Percentiles rank a stretch among this genome's conserved stretches.
Evolutionary conservation across 2,329 filamentous ascomycete species (phyloP).

Genomic region (Myriosclerotinia curreyana): DNA sequence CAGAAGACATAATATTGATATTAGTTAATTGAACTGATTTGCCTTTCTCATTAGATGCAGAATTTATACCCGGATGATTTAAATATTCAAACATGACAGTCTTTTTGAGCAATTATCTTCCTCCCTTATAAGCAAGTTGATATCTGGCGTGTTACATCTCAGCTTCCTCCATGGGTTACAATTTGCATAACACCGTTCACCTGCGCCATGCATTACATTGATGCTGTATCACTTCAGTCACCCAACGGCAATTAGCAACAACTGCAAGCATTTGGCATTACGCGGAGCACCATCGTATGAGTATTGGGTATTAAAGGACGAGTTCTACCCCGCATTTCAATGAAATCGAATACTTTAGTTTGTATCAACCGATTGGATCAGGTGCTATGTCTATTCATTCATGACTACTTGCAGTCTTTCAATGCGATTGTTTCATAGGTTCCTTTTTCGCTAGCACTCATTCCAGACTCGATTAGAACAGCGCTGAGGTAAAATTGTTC

Average conservation of each 20-base stretch:
- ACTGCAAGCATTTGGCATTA: neutral
- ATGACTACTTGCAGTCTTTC: neutral
- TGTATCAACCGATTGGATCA: neutral
- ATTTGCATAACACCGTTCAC: neutral
- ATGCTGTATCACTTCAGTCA: neutral
- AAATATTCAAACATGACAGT: neutral
- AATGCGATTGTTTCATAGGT: neutral
- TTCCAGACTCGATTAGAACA: neutral
- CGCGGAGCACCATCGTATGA: neutral
- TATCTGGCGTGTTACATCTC: neutral
- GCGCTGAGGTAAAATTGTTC: neutral
- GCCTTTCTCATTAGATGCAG: neutral
- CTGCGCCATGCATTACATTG: neutral
- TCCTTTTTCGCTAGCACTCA: neutral
- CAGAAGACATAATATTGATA: neutral
- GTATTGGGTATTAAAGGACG: neutral
- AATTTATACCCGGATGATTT: neutral
- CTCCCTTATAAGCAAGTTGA: neutral
- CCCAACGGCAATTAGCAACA: neutral
- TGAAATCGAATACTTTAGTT: neutral
- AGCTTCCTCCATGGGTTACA: neutral
- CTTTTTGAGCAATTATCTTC: neutral
- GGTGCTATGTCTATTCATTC: neutral
- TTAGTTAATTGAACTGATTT: neutral
- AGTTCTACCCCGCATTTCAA: neutral